A percentile compares a stretch with the other conserved stretches of the same genome.
Evolutionary conservation across 768 basidiomycete genomes (phyloP).

Genomic region (Mycena metata): DNA sequence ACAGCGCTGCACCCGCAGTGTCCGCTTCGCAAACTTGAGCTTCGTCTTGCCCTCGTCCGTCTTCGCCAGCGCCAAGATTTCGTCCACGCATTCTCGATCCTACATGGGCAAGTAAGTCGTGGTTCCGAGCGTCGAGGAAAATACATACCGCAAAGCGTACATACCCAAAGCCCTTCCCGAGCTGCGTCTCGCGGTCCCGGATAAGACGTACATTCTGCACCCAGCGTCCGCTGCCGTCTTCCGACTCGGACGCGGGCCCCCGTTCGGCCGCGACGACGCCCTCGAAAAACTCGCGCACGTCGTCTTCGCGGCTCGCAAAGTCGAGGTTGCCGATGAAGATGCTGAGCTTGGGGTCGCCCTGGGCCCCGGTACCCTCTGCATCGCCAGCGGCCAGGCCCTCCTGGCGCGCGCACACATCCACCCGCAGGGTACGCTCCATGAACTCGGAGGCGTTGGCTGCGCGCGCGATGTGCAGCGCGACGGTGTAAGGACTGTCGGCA

Average conservation of each 20-base stretch:
- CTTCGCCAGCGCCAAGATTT: conserved; percentile 85
- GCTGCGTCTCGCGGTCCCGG: conserved; percentile 90
- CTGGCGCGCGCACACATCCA: conserved; percentile 71
- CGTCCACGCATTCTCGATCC: conserved; percentile 95
- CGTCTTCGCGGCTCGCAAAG: conserved; percentile 92
- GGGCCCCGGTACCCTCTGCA: conserved; percentile 48
- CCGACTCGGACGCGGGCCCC: conserved; percentile 62
- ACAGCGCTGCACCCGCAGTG: conserved; percentile 91
- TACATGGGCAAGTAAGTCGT: conserved; percentile 46
- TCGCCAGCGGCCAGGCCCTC: conserved; percentile 36
- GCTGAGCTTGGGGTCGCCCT: conserved; percentile 79
- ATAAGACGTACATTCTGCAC: conserved; percentile 90
- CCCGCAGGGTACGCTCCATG: conserved; percentile 82
- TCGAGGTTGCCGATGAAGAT: conserved; percentile 95
- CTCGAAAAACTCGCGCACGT: conserved; percentile 90
- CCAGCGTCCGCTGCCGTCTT: conserved; percentile 61
- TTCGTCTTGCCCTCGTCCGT: conserved; percentile 52
- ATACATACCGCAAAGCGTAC: conserved; percentile 84
- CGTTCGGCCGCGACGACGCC: conserved; percentile 76
- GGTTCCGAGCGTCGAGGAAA: no score
- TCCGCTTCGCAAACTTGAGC: conserved; percentile 94
- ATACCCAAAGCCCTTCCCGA: conserved; percentile 97
- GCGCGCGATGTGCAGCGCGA: conserved; percentile 69
- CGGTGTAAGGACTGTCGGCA: conserved; percentile 67
- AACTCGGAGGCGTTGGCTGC: conserved; percentile 79